Evolutionary conservation across 257 asterid genomes (phyloP).

Genomic region (Solanum peruvianum): DNA sequence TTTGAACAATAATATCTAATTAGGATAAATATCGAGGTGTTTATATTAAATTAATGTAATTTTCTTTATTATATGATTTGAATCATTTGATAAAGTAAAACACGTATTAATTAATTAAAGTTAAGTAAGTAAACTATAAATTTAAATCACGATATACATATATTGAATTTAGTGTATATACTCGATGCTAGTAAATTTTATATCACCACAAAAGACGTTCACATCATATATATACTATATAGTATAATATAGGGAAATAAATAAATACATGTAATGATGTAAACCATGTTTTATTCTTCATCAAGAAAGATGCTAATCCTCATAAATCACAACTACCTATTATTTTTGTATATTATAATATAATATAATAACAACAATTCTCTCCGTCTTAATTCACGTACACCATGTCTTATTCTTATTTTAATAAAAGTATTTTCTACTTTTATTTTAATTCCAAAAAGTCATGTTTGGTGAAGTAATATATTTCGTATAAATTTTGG

Average conservation of each 20-base stretch:
- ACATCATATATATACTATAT: too few relatives aligned
- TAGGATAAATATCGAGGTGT: too few relatives aligned
- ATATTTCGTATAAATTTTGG: background rate
- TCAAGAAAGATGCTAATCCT: background rate
- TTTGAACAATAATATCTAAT: too few relatives aligned
- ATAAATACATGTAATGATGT: background rate
- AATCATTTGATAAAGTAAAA: too few relatives aligned
- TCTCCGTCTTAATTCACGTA: background rate
- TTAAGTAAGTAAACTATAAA: too few relatives aligned
- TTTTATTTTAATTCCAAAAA: background rate
- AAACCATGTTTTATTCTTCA: background rate
- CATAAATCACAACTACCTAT: background rate
- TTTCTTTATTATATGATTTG: too few relatives aligned
- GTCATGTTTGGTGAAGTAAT: background rate
- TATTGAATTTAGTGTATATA: too few relatives aligned
- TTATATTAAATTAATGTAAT: too few relatives aligned
- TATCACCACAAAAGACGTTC: background rate
- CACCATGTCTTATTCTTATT: background rate
- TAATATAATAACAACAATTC: background rate
- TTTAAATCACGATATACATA: too few relatives aligned
- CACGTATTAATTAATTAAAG: too few relatives aligned
- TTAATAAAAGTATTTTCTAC: background rate
- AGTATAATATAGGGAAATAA: background rate
- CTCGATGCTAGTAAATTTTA: too few relatives aligned
- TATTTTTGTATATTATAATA: background rate